Evolutionary conservation across 2,329 filamentous ascomycete species (phyloP).

Genomic region (Lachnellula subtilissima): DNA sequence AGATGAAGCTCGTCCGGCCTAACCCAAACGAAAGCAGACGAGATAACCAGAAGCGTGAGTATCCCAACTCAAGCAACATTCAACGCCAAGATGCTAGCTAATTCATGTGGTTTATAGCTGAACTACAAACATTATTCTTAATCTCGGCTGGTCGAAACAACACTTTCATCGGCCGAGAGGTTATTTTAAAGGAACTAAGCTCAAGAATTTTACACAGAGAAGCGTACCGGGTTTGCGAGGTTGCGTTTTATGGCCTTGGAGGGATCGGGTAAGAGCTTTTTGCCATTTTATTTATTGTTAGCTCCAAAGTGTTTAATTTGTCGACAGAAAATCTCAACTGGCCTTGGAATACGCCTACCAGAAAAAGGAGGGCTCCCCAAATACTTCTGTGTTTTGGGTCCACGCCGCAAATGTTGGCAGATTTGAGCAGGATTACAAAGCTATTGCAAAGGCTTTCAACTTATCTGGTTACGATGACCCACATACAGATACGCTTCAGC

Average conservation of each 20-base stretch:
- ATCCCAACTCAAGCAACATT: background rate
- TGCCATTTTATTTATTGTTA: background rate
- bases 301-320: background rate
- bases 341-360: constrained; percentile 34
- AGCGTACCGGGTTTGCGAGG: background rate
- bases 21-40: background rate
- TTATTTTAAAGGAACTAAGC: background rate
- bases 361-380: constrained; percentile 17
- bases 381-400: constrained; percentile 35
- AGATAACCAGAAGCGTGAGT: background rate
- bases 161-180: background rate
- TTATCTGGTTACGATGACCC: constrained; percentile 14
- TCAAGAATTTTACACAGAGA: background rate
- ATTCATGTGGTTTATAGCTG: background rate
- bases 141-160: background rate
- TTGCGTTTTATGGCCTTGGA: background rate
- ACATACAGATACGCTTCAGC: constrained; percentile 13
- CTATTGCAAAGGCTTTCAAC: constrained; percentile 15
- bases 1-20: background rate
- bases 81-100: background rate
- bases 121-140: background rate
- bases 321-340: constrained; percentile 32
- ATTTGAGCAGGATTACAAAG: constrained; percentile 17
- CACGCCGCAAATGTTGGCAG: constrained; percentile 8
- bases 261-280: background rate